These are phyloP conservation scores for Anthracocystis panici-leucophaei DNA, from an alignment of 1,284 basidiomycete species.

Conservation along the genomic window DNA sequence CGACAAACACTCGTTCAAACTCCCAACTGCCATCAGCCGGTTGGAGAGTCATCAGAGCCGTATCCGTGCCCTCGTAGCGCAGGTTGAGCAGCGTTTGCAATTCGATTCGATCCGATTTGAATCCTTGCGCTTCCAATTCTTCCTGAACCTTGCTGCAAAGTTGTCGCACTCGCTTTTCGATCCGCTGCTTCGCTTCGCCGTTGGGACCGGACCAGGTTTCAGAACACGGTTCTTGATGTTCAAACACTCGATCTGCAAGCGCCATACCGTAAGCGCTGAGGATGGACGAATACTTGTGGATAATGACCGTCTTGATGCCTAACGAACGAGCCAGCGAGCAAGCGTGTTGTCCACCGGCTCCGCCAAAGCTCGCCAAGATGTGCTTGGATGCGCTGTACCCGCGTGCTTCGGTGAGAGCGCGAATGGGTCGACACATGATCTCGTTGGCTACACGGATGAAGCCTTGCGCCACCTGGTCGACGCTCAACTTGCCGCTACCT, in stretches of 20 bases:
- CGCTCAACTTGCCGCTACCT: conserved; percentile 70
- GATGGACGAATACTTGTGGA: conserved; percentile 87
- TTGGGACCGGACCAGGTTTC: conserved; percentile 73
- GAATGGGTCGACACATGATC: conserved; percentile 87
- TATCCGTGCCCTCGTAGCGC: conserved; percentile 78
- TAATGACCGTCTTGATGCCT: conserved; percentile 84
- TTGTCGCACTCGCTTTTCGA: conserved; percentile 70
- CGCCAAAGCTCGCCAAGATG: conserved; percentile 90
- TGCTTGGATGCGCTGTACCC: conserved; percentile 87
- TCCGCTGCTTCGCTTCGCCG: conserved; percentile 13
- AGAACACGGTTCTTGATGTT: conserved; percentile 87
- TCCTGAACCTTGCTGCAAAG: conserved; percentile 74
- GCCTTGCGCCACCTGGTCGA: conserved; percentile 92
- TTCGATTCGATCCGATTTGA: conserved; percentile 77
- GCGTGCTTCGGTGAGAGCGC: conserved; percentile 88
- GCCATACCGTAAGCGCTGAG: conserved; percentile 90
- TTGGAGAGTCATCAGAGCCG: conserved; percentile 86
- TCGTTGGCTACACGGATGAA: conserved; percentile 68
- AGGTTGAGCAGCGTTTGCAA: conserved; percentile 84
- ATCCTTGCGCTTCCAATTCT: conserved; percentile 83
- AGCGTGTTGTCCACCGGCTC: conserved; percentile 90
- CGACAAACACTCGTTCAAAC: conserved; percentile 81
- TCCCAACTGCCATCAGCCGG: conserved; percentile 75
- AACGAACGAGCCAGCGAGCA: conserved; percentile 86
- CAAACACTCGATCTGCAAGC: conserved; percentile 80